A percentile compares a stretch with the other conserved stretches of the same genome.
These are phyloP conservation scores for Tanacetum coccineum DNA, from an alignment of 129 eudicot species.

Conservation along the genomic window DNA sequence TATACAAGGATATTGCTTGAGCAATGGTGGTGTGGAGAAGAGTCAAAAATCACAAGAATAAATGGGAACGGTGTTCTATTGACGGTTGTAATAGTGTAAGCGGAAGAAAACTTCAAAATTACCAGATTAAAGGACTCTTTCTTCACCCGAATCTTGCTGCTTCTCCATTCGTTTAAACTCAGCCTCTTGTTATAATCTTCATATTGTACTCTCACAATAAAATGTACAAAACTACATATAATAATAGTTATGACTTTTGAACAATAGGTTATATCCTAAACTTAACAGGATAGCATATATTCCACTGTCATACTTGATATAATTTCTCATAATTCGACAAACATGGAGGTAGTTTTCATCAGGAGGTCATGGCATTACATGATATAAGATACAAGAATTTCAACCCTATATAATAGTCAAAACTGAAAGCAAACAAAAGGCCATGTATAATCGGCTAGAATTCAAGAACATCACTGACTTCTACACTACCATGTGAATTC, in stretches of 20 bases:
- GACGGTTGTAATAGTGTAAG: conserved; percentile 41
- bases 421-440: neutral
- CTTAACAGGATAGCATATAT: too few relatives aligned
- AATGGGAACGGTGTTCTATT: conserved; percentile 51
- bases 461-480: neutral
- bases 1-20: conserved; percentile 48
- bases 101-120: conserved; percentile 31
- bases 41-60: conserved; percentile 15
- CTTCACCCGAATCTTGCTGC: conserved; percentile 56
- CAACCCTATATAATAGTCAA: neutral
- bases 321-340: neutral
- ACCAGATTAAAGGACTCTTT: conserved; percentile 51
- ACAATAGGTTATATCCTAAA: too few relatives aligned
- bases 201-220: neutral
- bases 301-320: neutral
- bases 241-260: too few relatives aligned
- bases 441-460: neutral
- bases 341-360: neutral
- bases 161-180: conserved; percentile 25
- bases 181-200: neutral
- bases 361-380: conserved; percentile 12
- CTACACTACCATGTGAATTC: neutral
- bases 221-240: neutral
- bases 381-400: neutral
- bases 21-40: conserved; percentile 57